phyloP scores from a whole-genome alignment of 1,284 basidiomycete species.

The Heterobasidion irregulare region DNA sequence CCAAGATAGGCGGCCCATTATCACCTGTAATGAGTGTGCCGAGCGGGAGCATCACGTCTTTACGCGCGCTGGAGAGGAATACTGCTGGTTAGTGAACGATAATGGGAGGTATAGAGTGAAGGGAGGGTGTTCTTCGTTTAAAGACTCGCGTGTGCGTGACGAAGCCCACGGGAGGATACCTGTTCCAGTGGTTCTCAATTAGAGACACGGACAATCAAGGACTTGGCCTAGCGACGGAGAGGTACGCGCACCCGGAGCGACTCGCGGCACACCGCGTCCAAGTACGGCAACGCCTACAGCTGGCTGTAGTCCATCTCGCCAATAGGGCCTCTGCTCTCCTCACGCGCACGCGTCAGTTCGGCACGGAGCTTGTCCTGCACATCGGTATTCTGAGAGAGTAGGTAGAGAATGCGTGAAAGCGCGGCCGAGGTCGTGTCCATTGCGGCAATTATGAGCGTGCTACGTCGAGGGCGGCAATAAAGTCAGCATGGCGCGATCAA shows the following conservation, averaged over 20 bases:
- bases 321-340: background rate
- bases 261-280: background rate
- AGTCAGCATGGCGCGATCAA: background rate
- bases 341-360: conserved; percentile 7
- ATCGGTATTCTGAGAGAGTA: conserved; percentile 12
- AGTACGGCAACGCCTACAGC: background rate
- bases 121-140: no score
- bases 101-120: no score
- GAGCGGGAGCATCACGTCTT: background rate
- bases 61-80: background rate
- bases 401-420: conserved; percentile 12
- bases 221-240: background rate
- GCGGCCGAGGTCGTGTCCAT: conserved; percentile 16
- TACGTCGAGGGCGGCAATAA: background rate
- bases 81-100: no score
- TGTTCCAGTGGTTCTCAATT: background rate
- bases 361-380: conserved; percentile 13
- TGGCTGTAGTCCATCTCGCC: background rate
- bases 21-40: background rate
- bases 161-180: conserved; percentile 3
- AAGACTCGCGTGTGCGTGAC: background rate
- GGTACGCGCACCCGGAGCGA: background rate
- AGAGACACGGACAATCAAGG: background rate
- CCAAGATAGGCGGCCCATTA: background rate
- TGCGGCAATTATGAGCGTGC: conserved; percentile 14